Percentiles rank a stretch among this genome's conserved stretches.
phyloP scores from a whole-genome alignment of 2,329 filamentous ascomycete genomes.

The Neocucurbitaria cava region DNA sequence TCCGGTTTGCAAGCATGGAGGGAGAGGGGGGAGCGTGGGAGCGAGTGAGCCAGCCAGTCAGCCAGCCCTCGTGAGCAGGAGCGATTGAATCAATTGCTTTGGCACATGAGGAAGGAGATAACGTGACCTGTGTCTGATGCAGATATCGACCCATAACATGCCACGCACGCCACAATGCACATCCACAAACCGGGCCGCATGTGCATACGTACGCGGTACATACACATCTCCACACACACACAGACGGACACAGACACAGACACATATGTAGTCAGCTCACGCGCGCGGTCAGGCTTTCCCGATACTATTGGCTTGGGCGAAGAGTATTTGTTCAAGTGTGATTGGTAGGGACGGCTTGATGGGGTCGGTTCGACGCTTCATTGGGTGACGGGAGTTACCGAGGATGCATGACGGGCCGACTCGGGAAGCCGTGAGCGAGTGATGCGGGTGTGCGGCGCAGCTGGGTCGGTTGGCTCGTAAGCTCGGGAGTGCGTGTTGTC shows the following conservation, averaged over 20 bases:
- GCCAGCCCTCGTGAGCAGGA: background rate
- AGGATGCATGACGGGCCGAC: background rate
- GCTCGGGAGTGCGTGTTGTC: background rate
- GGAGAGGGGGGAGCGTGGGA: no score
- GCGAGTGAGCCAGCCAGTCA: no score
- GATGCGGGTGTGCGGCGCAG: background rate
- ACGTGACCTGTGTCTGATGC: background rate
- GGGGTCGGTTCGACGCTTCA: background rate
- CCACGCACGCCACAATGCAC: background rate
- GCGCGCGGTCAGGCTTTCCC: background rate
- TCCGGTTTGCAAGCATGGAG: no score
- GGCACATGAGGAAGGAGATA: background rate
- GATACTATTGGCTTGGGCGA: background rate
- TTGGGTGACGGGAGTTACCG: background rate
- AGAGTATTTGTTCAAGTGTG: background rate
- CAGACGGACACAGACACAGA: no score
- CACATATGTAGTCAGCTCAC: background rate
- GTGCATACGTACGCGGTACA: no score
- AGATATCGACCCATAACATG: background rate
- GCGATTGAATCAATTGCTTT: no score
- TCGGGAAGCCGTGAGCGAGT: constrained; percentile 4
- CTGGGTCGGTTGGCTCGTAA: background rate
- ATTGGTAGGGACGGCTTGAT: background rate
- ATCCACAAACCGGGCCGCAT: background rate
- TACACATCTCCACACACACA: background rate